Evolutionary conservation across 2,329 filamentous ascomycete genomes (phyloP).

Genomic region (Aspergillus fumigatiaffinis): DNA sequence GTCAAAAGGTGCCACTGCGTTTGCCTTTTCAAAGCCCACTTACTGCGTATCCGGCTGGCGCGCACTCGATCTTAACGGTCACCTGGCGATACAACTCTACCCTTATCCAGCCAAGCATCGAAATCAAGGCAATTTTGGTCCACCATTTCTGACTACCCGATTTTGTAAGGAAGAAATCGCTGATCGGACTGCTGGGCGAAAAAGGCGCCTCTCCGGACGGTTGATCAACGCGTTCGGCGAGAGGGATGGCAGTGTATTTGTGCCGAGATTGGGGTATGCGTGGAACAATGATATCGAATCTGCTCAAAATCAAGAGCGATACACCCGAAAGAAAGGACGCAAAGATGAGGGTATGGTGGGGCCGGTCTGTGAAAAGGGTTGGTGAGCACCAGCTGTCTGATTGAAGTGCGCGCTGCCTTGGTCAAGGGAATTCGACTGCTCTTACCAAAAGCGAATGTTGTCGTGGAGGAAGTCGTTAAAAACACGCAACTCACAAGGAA

Average conservation of each 20-base stretch:
- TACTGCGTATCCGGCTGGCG: slow-evolving; percentile 32
- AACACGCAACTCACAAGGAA: slow-evolving; percentile 34
- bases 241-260: slow-evolving; percentile 27
- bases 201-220: slow-evolving; percentile 11
- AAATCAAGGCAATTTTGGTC: slow-evolving; percentile 19
- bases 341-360: slow-evolving; percentile 42
- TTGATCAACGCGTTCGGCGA: slow-evolving; percentile 25
- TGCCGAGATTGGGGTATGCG: slow-evolving; percentile 14
- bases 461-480: slow-evolving; percentile 32
- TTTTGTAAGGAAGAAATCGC: slow-evolving; percentile 3
- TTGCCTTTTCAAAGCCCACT: slow-evolving; percentile 8
- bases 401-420: not conserved
- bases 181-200: slow-evolving; percentile 3
- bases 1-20: slow-evolving; percentile 5
- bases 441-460: slow-evolving; percentile 40
- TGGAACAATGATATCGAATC: slow-evolving; percentile 27
- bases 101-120: slow-evolving; percentile 25
- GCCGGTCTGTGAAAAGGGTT: slow-evolving; percentile 38
- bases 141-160: slow-evolving; percentile 18
- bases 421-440: not conserved
- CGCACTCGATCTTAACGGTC: slow-evolving; percentile 43
- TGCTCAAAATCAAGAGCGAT: slow-evolving; percentile 35
- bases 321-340: slow-evolving; percentile 40
- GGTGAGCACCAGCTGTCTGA: slow-evolving; percentile 1
- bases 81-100: slow-evolving; percentile 41